A percentile compares a stretch with the other conserved stretches of the same genome.
These are phyloP conservation scores for Scleroderma citrinum DNA, from an alignment of 768 basidiomycete species.

Conservation along the genomic window DNA sequence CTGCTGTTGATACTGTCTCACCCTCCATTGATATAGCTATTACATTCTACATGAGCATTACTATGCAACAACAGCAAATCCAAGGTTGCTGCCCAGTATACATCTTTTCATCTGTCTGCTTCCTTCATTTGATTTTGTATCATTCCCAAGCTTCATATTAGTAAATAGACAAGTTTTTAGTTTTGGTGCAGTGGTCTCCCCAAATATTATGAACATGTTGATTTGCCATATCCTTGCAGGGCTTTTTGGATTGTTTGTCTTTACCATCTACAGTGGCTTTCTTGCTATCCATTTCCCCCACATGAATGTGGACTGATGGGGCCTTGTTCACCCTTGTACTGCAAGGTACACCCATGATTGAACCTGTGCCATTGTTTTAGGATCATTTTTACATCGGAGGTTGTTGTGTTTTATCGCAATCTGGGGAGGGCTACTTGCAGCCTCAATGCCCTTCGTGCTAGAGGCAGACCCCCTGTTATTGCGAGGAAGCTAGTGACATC, in stretches of 20 bases:
- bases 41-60: constrained; percentile 22
- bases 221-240: constrained; percentile 17
- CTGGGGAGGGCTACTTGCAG: constrained; percentile 15
- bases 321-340: constrained; percentile 21
- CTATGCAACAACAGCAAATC: constrained; percentile 17
- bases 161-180: constrained; percentile 12
- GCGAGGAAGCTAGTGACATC: constrained; percentile 7
- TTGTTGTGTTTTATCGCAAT: constrained; percentile 15
- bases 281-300: constrained; percentile 19
- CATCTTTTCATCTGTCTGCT: background rate
- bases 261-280: constrained; percentile 19
- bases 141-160: background rate
- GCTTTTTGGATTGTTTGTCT: constrained; percentile 15
- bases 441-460: constrained; percentile 11
- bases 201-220: constrained; percentile 12
- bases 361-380: constrained; percentile 20
- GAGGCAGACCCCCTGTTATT: constrained; percentile 18
- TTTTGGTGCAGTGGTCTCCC: constrained; percentile 15
- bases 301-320: constrained; percentile 18
- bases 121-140: background rate
- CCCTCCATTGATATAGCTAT: constrained; percentile 16
- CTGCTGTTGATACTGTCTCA: constrained; percentile 1
- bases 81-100: constrained; percentile 1
- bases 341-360: constrained; percentile 22
- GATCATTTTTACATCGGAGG: constrained; percentile 17